These are phyloP conservation scores for Cercospora janseana DNA, from an alignment of 2,329 filamentous ascomycete genomes.

Conservation along the genomic window DNA sequence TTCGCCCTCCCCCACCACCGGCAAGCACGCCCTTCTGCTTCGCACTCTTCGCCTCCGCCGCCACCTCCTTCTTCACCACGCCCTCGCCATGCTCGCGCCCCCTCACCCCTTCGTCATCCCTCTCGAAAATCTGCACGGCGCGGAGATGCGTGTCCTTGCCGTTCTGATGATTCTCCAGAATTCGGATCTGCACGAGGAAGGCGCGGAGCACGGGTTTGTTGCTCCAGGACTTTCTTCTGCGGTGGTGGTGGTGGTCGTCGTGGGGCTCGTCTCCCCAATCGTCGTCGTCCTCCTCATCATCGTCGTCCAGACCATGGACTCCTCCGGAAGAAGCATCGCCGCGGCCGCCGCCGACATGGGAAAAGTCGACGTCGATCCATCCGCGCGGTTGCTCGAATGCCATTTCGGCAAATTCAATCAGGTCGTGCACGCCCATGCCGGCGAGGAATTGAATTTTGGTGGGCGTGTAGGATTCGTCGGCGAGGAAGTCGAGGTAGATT, in stretches of 20 bases:
- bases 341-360: slow-evolving; percentile 52
- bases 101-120: slow-evolving; percentile 37
- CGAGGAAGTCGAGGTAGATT: slow-evolving; percentile 85
- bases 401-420: slow-evolving; percentile 83
- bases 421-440: slow-evolving; percentile 85
- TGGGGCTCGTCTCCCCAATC: slow-evolving; percentile 34
- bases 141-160: slow-evolving; percentile 98
- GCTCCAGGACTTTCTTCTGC: slow-evolving; percentile 46
- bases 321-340: background rate
- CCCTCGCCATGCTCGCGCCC: too few relatives aligned
- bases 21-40: background rate
- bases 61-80: slow-evolving; percentile 11
- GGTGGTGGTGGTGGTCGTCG: too few relatives aligned
- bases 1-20: background rate
- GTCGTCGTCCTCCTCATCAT: slow-evolving; percentile 36
- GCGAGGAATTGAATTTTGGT: slow-evolving; percentile 87
- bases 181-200: slow-evolving; percentile 84
- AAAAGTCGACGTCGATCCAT: slow-evolving; percentile 82
- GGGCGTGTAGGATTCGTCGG: slow-evolving; percentile 95
- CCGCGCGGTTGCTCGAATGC: slow-evolving; percentile 75
- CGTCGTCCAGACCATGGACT: slow-evolving; percentile 29
- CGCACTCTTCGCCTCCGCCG: background rate
- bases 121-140: slow-evolving; percentile 79
- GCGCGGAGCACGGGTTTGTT: slow-evolving; percentile 73
- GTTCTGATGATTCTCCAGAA: slow-evolving; percentile 97